These are phyloP conservation scores for Suillus cothurnatus DNA, from an alignment of 768 basidiomycete genomes.

Conservation along the genomic window DNA sequence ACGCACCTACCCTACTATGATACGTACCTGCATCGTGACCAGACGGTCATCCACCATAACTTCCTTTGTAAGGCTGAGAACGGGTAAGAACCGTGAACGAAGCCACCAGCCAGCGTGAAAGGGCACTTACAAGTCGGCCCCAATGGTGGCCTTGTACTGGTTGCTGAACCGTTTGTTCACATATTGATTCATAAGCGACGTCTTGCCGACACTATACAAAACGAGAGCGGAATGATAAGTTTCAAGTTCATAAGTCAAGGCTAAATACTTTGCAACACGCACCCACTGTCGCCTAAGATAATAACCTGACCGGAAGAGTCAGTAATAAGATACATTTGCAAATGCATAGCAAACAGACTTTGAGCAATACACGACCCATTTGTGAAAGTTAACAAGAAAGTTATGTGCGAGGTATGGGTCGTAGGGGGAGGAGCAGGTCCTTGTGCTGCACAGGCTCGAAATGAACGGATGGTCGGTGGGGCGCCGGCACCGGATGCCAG, in stretches of 20 bases:
- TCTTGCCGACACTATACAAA: slow-evolving; percentile 86
- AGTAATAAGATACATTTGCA: slow-evolving; percentile 4
- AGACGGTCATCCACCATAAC: slow-evolving; percentile 98
- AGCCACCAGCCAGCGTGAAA: slow-evolving; percentile 15
- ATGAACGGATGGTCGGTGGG: slow-evolving; percentile 19
- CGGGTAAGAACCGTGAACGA: slow-evolving; percentile 23
- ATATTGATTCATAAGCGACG: slow-evolving; percentile 99
- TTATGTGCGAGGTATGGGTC: neutral
- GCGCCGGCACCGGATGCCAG: slow-evolving; percentile 17
- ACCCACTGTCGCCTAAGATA: slow-evolving; percentile 98
- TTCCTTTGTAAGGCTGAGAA: slow-evolving; percentile 87
- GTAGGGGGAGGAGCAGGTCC: neutral
- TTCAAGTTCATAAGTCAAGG: slow-evolving; percentile 8
- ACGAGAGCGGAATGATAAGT: slow-evolving; percentile 9
- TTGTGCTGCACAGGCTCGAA: slow-evolving; percentile 14
- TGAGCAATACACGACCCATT: slow-evolving; percentile 88
- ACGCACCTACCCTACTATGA: neutral
- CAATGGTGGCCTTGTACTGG: slow-evolving; percentile 99
- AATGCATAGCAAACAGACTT: slow-evolving; percentile 46
- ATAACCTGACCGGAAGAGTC: slow-evolving; percentile 69
- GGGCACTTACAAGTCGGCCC: slow-evolving; percentile 86
- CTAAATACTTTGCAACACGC: slow-evolving; percentile 34
- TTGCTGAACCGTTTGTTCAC: slow-evolving; percentile 99
- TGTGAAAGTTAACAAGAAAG: neutral
- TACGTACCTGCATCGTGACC: slow-evolving; percentile 95